A percentile compares a stretch with the other conserved stretches of the same genome.
These are phyloP conservation scores for Hymenoscyphus albidus DNA, from an alignment of 2,329 filamentous ascomycete species.

Conservation along the genomic window DNA sequence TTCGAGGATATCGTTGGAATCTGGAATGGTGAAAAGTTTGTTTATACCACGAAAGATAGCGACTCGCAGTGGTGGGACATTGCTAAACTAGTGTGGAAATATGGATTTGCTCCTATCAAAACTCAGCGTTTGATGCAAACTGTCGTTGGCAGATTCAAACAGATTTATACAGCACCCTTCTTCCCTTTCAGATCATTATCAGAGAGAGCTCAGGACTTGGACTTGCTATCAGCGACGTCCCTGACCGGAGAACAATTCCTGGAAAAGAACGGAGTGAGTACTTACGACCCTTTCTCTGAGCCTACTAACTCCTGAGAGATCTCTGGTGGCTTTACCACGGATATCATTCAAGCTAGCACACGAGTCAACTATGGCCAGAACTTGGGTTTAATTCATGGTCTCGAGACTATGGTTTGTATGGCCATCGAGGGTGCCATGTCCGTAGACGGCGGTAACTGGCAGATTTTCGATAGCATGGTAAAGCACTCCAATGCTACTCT, in stretches of 20 bases:
- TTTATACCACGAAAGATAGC: constrained; percentile 59
- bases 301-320: constrained; percentile 44
- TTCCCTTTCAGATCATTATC: constrained; percentile 83
- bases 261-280: constrained; percentile 53
- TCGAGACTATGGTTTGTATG: constrained; percentile 87
- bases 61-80: constrained; percentile 74
- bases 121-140: constrained; percentile 69
- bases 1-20: constrained; percentile 59
- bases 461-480: constrained; percentile 84
- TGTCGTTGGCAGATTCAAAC: constrained; percentile 69
- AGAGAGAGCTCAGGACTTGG: constrained; percentile 62
- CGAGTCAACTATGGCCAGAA: constrained; percentile 95
- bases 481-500: constrained; percentile 58
- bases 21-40: constrained; percentile 77
- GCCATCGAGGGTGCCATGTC: constrained; percentile 79
- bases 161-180: constrained; percentile 73
- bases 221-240: constrained; percentile 61
- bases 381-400: constrained; percentile 75
- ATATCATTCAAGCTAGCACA: constrained; percentile 86
- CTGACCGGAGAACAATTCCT: constrained; percentile 73
- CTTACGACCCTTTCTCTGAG: background rate
- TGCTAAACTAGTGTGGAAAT: constrained; percentile 77
- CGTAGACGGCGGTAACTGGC: constrained; percentile 85
- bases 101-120: constrained; percentile 73
- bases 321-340: constrained; percentile 61